Evolutionary conservation across 768 basidiomycete species (phyloP), one percentile per base, ranked within the genome.

Genomic region (Thelephora aurantiotincta): DNA sequence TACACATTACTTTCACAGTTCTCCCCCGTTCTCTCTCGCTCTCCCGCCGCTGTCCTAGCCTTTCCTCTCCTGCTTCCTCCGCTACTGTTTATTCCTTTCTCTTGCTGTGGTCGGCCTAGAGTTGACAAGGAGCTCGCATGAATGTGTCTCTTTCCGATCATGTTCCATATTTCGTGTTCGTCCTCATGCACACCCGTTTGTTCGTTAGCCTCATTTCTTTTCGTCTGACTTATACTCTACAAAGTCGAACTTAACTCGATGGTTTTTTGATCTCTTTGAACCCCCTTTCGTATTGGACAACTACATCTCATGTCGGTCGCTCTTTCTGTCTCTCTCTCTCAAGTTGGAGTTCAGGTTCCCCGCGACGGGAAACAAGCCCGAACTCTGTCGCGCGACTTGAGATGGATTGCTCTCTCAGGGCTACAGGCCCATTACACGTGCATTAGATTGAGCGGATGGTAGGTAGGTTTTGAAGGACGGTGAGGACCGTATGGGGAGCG

Each of bases 381-480:
- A n/a, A n/a, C n/a, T n/a, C n/a, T n/a, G n/a, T n/a, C n/a, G n/a
- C n/a, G n/a, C n/a, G n/a, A n/a, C n/a, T n/a, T n/a, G n/a, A n/a
- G n/a, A n/a, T n/a, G 26, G 26, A 30, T 30, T 30, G 9, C 26
- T 30, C n/a, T 30, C 26, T 30, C 5, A 30, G 26, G 9, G 9
- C 26, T 30, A 4, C 26, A 33, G 11, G 33, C n/a, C 16, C 47
- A 42, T 42, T 30, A 43, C 13, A 47, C 49, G 45, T 49, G 45
- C 19, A 42, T 12, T 51, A 47, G 16, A 41, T 33, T 30, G 35
- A 46, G 38, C 34, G 20, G 46, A 51, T 47, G 48, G 44, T 45
- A 26, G 26, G 26, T 9, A 30, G 4, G 26, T 30, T 30, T 9
- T 30, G 26, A 30, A 30, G 26, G 26, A 9, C 26, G 9, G 9